Conservation (phyloP, 2,329 filamentous ascomycete species). For the Colletotrichum sojae region DNA sequence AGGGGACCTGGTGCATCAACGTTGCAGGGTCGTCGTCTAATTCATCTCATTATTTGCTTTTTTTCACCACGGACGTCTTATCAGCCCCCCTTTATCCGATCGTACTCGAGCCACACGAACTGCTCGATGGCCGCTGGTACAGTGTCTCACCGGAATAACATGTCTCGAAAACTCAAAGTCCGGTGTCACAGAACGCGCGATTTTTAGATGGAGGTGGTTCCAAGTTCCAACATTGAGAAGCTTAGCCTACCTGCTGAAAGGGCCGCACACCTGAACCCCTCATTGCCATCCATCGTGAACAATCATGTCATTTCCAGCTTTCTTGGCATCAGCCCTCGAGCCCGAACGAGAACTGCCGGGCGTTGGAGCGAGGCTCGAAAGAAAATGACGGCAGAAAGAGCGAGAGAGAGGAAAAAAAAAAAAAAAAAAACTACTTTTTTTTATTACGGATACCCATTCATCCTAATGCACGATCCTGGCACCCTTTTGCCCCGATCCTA, state of each 20-base stretch:
- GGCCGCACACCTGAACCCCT: no score
- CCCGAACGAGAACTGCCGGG: constrained; percentile 9
- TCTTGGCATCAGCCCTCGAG: constrained; percentile 25
- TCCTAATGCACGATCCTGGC: constrained; percentile 16
- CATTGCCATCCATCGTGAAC: constrained; percentile 14
- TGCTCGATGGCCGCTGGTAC: no score
- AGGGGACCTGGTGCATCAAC: no score
- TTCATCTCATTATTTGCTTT: not conserved
- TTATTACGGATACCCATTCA: not conserved
- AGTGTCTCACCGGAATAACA: no score
- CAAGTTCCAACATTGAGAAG: no score
- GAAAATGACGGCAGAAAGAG: not conserved
- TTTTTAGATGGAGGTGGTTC: no score
- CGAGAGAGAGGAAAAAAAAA: not conserved
- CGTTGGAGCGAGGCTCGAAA: not conserved
- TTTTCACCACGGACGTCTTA: not conserved
- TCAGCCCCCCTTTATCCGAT: no score
- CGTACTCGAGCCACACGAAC: no score
- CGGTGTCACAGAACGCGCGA: no score
- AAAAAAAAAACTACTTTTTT: not conserved
- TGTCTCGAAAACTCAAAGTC: no score
- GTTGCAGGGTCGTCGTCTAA: not conserved
- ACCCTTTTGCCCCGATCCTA: not conserved
- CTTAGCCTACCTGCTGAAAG: no score
- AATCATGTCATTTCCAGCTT: constrained; percentile 9